Evolutionary conservation across 2,329 filamentous ascomycete species (phyloP), one percentile per base, ranked within the genome.

Genomic region (Lasiodiplodia sp.): DNA sequence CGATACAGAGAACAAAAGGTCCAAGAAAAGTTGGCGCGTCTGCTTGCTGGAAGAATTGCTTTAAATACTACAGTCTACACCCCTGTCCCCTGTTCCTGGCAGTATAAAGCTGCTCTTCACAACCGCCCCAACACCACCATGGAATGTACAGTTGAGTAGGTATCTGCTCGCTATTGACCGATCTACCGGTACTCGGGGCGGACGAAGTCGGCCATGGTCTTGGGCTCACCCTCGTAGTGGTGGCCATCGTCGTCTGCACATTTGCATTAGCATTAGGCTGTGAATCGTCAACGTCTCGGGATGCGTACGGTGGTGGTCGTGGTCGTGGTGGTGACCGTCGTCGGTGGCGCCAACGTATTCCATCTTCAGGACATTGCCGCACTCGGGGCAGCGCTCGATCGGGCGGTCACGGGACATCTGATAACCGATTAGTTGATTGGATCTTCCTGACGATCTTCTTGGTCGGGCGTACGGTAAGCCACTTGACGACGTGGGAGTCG

Each of bases 311-410:
- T 68, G 66, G 49, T 89, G 86, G 79, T 88, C 88, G 76, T 88
- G 85, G 70, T 78, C 88, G 76, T 88, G 85, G 70, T 78, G 78
- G 78, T 89, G 74, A 80, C 92, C 88, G 80, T 94, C 90, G 73
- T 96, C 92, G 79, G 90, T 81, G 64, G 94, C 90, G 71, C 96
- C 96, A 73, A 97, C 85, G 83, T 97, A 99, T 81, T 97, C 91
- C 92, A 98, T 96, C 91, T 97, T 96, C 87, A 97, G 94, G 75
- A 96, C 93, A 81, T 90, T 93, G 75, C 96, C 96, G 85, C 96
- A 99, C 87, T 99, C 96, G 78, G 90, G 90, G 90, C 96, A 99
- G 82, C 96, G 93, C 86, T 96, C 93, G 75, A 97, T 83, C 69
- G 96, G 96, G 80, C 96, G 94, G 69, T 96, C 90, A 79, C 92